Conservation (phyloP, 2,329 filamentous ascomycete species). For the Raffaelea arxii region DNA sequence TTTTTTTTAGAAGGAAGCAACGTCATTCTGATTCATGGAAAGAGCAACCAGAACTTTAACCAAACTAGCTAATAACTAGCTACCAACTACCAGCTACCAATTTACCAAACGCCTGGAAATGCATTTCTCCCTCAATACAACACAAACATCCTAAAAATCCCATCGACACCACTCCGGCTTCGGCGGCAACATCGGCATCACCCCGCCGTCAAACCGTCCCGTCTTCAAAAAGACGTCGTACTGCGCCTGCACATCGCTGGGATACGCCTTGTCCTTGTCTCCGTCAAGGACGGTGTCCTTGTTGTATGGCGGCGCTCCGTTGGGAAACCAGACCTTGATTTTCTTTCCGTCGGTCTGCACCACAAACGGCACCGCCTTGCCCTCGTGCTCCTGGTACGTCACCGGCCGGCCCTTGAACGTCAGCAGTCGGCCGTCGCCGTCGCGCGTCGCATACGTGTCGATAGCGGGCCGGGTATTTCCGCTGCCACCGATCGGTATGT, state of each 20-base stretch:
- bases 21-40: no score
- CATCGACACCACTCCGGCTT: constrained; percentile 65
- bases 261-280: constrained; percentile 38
- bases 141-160: constrained; percentile 46
- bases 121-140: no score
- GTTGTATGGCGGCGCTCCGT: constrained; percentile 55
- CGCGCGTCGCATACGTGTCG: constrained; percentile 17
- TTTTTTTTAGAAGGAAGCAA: no score
- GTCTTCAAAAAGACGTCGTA: constrained; percentile 57
- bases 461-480: constrained; percentile 19
- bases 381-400: constrained; percentile 27
- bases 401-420: constrained; percentile 23
- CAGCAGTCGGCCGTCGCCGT: constrained; percentile 14
- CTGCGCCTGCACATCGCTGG: constrained; percentile 36
- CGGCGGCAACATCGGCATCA: constrained; percentile 71
- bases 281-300: constrained; percentile 51
- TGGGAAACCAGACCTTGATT: constrained; percentile 62
- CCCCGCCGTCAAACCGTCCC: constrained; percentile 58
- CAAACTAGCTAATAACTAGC: no score
- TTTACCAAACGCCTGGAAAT: no score
- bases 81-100: no score
- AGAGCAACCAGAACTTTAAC: no score
- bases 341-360: constrained; percentile 13
- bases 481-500: constrained; percentile 17
- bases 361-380: constrained; percentile 18